A percentile compares a stretch with the other conserved stretches of the same genome.
Conservation (phyloP, 352 stramenopile species). For the Globisporangium nunn region DNA sequence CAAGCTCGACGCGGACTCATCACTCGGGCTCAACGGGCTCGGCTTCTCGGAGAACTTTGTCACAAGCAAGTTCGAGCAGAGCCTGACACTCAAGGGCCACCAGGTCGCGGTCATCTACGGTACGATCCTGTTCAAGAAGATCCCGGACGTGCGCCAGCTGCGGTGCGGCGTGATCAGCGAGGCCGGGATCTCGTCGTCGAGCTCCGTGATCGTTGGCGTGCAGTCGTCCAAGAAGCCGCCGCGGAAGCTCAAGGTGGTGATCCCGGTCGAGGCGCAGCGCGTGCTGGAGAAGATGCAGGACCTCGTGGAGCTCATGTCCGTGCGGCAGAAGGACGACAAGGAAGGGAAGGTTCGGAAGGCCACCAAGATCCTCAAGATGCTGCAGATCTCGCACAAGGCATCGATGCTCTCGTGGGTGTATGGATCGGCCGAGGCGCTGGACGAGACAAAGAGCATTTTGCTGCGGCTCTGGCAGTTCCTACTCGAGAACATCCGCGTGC, state of each 20-base stretch:
- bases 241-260: conserved; percentile 72
- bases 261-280: conserved; percentile 80
- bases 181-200: conserved; percentile 82
- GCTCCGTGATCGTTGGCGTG: conserved; percentile 78
- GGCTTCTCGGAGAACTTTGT: conserved; percentile 70
- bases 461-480: conserved; percentile 84
- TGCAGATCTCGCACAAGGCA: conserved; percentile 85
- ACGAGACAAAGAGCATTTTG: conserved; percentile 85
- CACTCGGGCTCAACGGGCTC: conserved; percentile 33
- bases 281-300: conserved; percentile 88
- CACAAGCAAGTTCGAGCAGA: conserved; percentile 84
- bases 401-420: conserved; percentile 89
- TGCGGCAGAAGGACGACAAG: conserved; percentile 86
- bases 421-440: conserved; percentile 65
- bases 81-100: conserved; percentile 80
- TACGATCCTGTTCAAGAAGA: conserved; percentile 86
- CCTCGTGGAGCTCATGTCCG: conserved; percentile 81
- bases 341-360: conserved; percentile 87
- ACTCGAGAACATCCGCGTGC: conserved; percentile 86
- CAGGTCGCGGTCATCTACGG: conserved; percentile 84
- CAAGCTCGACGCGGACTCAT: conserved; percentile 45
- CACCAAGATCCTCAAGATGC: conserved; percentile 87
- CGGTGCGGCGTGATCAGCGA: conserved; percentile 85
- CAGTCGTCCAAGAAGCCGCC: conserved; percentile 49
- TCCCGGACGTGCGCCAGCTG: conserved; percentile 81